These are phyloP conservation scores for Omphalotus guepiniiformis DNA, from an alignment of 768 basidiomycete species.

Conservation along the genomic window DNA sequence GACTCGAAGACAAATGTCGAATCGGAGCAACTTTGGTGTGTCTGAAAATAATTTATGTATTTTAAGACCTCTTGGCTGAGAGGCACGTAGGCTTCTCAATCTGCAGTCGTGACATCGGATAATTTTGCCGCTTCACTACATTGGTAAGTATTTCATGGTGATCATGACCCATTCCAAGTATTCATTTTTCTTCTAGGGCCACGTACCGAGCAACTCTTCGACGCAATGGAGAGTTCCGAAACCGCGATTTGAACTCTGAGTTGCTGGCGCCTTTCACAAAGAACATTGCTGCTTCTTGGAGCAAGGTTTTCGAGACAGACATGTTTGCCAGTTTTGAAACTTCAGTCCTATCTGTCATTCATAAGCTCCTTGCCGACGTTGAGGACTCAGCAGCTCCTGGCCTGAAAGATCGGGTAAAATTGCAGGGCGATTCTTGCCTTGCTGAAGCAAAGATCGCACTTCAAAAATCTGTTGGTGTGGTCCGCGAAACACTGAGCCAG, in stretches of 20 bases:
- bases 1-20: constrained; percentile 55
- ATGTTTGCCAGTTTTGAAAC: constrained; percentile 46
- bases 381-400: constrained; percentile 47
- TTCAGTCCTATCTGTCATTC: constrained; percentile 32
- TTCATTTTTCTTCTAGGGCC: background rate
- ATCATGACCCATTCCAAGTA: background rate
- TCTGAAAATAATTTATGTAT: constrained; percentile 9
- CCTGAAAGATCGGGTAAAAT: constrained; percentile 46
- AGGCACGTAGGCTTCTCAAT: constrained; percentile 31
- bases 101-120: constrained; percentile 44
- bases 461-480: constrained; percentile 41
- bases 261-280: constrained; percentile 53
- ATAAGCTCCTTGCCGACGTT: constrained; percentile 44
- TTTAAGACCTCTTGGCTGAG: background rate
- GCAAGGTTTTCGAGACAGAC: constrained; percentile 56
- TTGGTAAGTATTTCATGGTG: constrained; percentile 44
- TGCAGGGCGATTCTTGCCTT: constrained; percentile 48
- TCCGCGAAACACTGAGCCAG: constrained; percentile 43
- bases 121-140: constrained; percentile 52
- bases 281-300: constrained; percentile 56
- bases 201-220: constrained; percentile 36
- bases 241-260: constrained; percentile 60
- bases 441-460: constrained; percentile 50
- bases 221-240: constrained; percentile 51
- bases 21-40: constrained; percentile 46